Base-by-base conservation (phyloP, 352 stramenopile genomes). In the Elongisporangium senticosum region DNA sequence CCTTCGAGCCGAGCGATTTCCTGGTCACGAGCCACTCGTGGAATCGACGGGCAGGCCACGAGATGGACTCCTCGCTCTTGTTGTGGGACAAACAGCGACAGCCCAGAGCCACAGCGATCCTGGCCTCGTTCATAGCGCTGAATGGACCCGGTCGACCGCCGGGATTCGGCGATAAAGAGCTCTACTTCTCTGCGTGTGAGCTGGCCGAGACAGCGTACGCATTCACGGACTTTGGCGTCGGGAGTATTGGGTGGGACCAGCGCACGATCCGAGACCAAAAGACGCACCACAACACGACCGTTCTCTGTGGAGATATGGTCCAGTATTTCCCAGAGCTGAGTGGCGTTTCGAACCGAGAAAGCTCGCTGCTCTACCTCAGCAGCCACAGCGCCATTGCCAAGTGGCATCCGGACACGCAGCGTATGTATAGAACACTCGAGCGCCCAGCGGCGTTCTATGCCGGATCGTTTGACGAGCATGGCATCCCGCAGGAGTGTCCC, bases 401-500 rank as follows among this genome's bases (percentile, higher is more conserved):
- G 4, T 72, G 65, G 65, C 58, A 58, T 14, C 53, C 54, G 23
- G 23, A 26, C 23, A 2, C 23, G 23, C 23, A 26, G 23, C 23
- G 23, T 26, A 5, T 26, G 23, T 26, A 26, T 26, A 2, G 23
- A 5, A 26, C 23, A 5, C 23, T 2, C 23, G 23, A 26, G 14
- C 67, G 65, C 22, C 50, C 57, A 13, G 67, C 69, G 2, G 58
- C 65, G 17, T 56, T 71, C 19, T 79, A 74, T 53, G 59, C 75
- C 10, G 75, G 72, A 1, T 73, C 63, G 4, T 72, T 73, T 33
- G 59, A 49, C 8, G 68, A 78, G 15, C 67, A 61, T 33, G 60
- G 66, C 28, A 21, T 83, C 22, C 55, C 65, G 1, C 66, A 74
- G 48, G 65, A 76, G 20, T 86, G 75, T 49, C 65, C 61, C 0